Evolutionary conservation across 768 basidiomycete genomes (phyloP).

Genomic region (Tephrocybe sp.): DNA sequence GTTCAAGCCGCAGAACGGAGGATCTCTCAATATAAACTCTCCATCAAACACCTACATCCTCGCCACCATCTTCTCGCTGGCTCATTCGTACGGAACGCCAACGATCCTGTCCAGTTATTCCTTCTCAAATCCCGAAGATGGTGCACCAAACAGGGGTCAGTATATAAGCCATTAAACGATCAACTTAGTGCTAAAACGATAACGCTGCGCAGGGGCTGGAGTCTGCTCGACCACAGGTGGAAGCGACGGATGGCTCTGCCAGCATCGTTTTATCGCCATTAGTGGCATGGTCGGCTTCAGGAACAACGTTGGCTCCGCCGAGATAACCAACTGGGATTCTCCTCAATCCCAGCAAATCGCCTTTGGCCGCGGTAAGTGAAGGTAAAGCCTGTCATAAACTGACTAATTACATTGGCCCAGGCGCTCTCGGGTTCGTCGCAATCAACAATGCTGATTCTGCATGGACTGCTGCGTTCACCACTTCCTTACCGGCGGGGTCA

Average conservation of each 20-base stretch:
- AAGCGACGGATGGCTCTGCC: conserved; percentile 63
- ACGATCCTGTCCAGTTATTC: conserved; percentile 62
- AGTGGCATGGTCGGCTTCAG: conserved; percentile 67
- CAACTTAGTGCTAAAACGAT: too few species aligned
- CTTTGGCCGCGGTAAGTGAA: conserved; percentile 55
- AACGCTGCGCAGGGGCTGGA: too few species aligned
- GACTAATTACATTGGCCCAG: conserved; percentile 32
- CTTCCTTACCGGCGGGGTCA: conserved; percentile 52
- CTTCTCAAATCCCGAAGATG: conserved; percentile 49
- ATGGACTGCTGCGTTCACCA: conserved; percentile 59
- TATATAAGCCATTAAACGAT: too few species aligned
- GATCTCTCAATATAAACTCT: conserved; percentile 57
- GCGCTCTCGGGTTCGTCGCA: conserved; percentile 57
- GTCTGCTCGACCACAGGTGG: conserved; percentile 52
- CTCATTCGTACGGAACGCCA: conserved; percentile 67
- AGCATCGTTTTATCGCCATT: conserved; percentile 60
- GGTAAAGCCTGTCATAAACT: not conserved
- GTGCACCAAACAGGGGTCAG: conserved; percentile 64
- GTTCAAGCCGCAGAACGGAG: conserved; percentile 37
- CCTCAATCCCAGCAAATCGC: conserved; percentile 61
- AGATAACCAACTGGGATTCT: conserved; percentile 57
- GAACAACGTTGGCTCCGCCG: conserved; percentile 52
- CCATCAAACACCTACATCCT: conserved; percentile 64
- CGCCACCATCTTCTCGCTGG: conserved; percentile 63
- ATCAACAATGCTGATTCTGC: conserved; percentile 63